Evolutionary conservation across 176 grass and related monocot genomes (phyloP).

Genomic region (Phoenix roebelenii): DNA sequence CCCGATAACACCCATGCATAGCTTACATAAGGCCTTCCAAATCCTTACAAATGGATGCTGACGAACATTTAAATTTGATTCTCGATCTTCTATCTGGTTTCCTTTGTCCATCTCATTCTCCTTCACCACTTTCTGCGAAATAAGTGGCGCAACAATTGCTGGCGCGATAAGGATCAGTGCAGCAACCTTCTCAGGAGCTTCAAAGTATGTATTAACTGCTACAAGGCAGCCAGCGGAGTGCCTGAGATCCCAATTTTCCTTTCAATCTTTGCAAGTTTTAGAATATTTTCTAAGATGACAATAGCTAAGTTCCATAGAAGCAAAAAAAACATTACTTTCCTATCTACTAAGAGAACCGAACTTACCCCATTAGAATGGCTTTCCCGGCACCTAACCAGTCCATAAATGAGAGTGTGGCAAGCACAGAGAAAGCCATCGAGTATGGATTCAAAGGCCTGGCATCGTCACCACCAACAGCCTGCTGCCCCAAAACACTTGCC

Average conservation of each 20-base stretch:
- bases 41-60: slow-evolving; percentile 38
- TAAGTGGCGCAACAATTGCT: slow-evolving; percentile 45
- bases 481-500: slow-evolving; percentile 7
- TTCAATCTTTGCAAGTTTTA: not conserved
- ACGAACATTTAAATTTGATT: slow-evolving; percentile 1
- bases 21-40: slow-evolving; percentile 34
- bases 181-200: slow-evolving; percentile 55
- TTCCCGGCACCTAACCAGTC: slow-evolving; percentile 41
- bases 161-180: slow-evolving; percentile 78
- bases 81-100: slow-evolving; percentile 14
- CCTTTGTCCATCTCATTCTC: slow-evolving; percentile 9
- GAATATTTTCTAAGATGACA: too few species aligned
- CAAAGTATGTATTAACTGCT: slow-evolving; percentile 59
- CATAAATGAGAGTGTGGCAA: slow-evolving; percentile 61
- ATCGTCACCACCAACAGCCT: slow-evolving; percentile 8
- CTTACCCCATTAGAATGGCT: slow-evolving; percentile 69
- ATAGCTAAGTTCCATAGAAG: too few species aligned
- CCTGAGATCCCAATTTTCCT: slow-evolving; percentile 37
- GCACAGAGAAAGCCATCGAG: slow-evolving; percentile 70
- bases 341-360: not conserved
- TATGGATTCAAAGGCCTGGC: slow-evolving; percentile 60
- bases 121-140: slow-evolving; percentile 20
- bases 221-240: slow-evolving; percentile 89
- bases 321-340: not conserved
- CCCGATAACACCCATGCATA: slow-evolving; percentile 31